Percentiles rank a stretch among this genome's conserved stretches.
Evolutionary conservation across 2,329 filamentous ascomycete species (phyloP).

Genomic region (Calonectria hongkongensis): DNA sequence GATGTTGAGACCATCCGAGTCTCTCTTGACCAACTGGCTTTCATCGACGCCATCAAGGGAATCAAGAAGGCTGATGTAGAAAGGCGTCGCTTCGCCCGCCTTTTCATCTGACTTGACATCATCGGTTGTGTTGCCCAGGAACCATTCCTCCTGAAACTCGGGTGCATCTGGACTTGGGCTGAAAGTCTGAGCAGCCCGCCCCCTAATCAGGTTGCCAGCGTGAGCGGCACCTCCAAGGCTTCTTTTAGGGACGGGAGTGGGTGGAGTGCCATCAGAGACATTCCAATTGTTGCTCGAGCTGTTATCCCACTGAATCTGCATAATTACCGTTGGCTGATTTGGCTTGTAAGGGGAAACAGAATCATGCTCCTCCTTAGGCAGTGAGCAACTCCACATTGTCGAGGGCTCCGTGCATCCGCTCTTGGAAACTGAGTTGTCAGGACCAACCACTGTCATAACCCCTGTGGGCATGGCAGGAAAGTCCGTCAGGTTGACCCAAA

Average conservation of each 20-base stretch:
- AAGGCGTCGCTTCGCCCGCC: conserved; percentile 90
- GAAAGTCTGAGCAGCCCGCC: conserved; percentile 57
- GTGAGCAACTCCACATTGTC: conserved; percentile 89
- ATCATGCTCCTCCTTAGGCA: conserved; percentile 86
- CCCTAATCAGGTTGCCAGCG: conserved; percentile 50
- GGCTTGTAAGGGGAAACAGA: conserved; percentile 77
- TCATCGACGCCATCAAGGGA: conserved; percentile 62
- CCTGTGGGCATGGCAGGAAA: conserved; percentile 93
- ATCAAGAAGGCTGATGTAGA: conserved; percentile 85
- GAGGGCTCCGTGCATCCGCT: conserved; percentile 82
- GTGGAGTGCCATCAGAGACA: conserved; percentile 62
- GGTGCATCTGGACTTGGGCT: conserved; percentile 75
- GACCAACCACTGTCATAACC: conserved; percentile 84
- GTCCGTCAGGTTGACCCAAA: conserved; percentile 89
- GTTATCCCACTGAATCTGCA: conserved; percentile 86
- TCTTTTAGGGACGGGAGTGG: conserved; percentile 54
- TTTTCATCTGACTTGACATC: conserved; percentile 79
- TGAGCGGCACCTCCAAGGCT: conserved; percentile 50
- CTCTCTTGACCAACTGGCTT: conserved; percentile 51
- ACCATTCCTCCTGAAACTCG: conserved; percentile 81
- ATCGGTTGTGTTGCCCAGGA: conserved; percentile 92
- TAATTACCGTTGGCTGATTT: conserved; percentile 84
- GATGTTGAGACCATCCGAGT: conserved; percentile 48
- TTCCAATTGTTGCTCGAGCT: conserved; percentile 72
- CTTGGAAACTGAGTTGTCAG: conserved; percentile 78